Evolutionary conservation across 352 stramenopile species (phyloP), one percentile per base, ranked within the genome.

Genomic region (Phytophthora uliginosa): DNA sequence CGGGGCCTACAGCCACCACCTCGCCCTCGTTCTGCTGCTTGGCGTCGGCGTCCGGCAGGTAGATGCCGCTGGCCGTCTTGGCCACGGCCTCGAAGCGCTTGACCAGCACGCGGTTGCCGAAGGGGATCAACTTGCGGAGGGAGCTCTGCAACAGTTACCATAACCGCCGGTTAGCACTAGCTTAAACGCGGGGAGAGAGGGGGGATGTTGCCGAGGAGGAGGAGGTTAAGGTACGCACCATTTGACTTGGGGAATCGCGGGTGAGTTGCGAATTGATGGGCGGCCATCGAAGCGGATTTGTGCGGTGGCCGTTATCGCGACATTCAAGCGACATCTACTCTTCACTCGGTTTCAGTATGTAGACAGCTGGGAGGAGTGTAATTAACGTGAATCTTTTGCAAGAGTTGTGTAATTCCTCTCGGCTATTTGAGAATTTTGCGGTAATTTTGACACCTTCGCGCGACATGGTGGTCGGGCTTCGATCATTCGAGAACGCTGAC

Each of bases 91-190:
- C 90, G 63, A 96, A 88, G 71, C 93, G 91, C 84, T 98, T 92
- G 38, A 99, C 93, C 53, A 99, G 90, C 70, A 99, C 89, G 64
- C 97, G 95, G 85, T 99, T 98, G 66, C 93, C 94, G 60, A 99
- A 95, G 33, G 97, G 97, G 72, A 97, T 92, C 74, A 99, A 78
- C 69, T 97, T 95, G 71, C 89, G 89, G 67, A 94, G 72, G 48
- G 88, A 92, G 76, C 73, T 85, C 78, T 83, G 60, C 18, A 38
- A 9, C 10, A 48, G 38, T 17, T 22, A 20, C 34, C 60, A 34
- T 28, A 36, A 38, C 13, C n/a, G n/a, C 8, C 1, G 15, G 55
- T 33, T 53, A 66, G 34, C 33, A 53, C 50, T 31, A 63, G 28
- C 36, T 52, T 58, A 47, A 3, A 31, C 12, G 20, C 10, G 55